Evolutionary conservation across 2,329 filamentous ascomycete genomes (phyloP), one percentile per base, ranked within the genome.

Genomic region (Penicillium sp.): DNA sequence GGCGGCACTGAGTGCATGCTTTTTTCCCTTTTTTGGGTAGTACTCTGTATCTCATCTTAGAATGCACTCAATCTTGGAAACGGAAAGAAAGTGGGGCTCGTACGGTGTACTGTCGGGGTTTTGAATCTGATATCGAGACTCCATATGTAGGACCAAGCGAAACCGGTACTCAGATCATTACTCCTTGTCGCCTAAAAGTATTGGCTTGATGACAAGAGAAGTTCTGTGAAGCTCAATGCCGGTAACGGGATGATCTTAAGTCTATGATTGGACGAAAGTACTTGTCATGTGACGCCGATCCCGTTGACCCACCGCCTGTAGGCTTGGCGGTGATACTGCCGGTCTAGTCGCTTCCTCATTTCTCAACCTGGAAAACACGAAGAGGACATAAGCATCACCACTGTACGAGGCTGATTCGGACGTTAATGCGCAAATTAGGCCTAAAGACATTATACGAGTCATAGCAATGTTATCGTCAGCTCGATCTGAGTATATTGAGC

Each of bases 1-100:
- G 75, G 38, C 74, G 66, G 60, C 75, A 77, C 59, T 75, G 72
- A 2, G 74, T 76, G 54, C 74, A 77, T 5, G 74, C 74, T 55
- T 73, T 75, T 59, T 75, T 75, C 38, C 66, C 65, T 55, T 67
- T 71, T 36, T 64, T 62, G 22, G 60, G 40, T 16, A 61, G 53
- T 27, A 40, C 63, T 65, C 41, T 43, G 47, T 21, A 18, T 29
- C 24, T 45, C 50, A 53, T 36, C 34, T 67, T 56, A 67, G 55
- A 43, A 46, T 16, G n/a, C 11, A 48, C 22, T 13, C 34, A 22
- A 13, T n/a, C 34, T 36, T 36, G 34, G 11, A 36, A 36, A 13
- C 34, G 34, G 21, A 7, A 16, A 7, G 41, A n/a, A 8, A 29
- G 38, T 22, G 13, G 11, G 29, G 21, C 50, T 45, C 44, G 8